phyloP scores from a whole-genome alignment of 2,329 filamentous ascomycete species.

The Elsinoe ampelina region DNA sequence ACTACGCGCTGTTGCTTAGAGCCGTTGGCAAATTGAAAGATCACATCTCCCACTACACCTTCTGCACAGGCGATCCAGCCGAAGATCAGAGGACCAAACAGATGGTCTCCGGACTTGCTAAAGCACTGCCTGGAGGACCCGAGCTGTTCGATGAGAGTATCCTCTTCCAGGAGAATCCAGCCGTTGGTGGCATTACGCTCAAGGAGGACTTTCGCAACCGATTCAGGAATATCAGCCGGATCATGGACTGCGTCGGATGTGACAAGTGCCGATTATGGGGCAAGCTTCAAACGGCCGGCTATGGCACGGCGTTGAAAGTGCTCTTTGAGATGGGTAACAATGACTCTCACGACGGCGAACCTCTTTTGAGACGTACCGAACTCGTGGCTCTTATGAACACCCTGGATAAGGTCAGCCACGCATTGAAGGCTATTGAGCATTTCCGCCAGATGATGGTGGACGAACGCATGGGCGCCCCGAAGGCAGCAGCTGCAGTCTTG shows the following conservation, averaged over 20 bases:
- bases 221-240: constrained; percentile 88
- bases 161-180: constrained; percentile 64
- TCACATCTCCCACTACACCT: constrained; percentile 74
- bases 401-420: constrained; percentile 75
- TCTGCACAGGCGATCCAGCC: constrained; percentile 74
- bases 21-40: constrained; percentile 84
- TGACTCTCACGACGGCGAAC: constrained; percentile 48
- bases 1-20: constrained; percentile 90
- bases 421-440: constrained; percentile 61
- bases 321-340: constrained; percentile 83
- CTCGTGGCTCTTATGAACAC: constrained; percentile 93
- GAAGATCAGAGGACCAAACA: constrained; percentile 72
- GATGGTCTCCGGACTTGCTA: constrained; percentile 69
- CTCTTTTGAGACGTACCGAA: constrained; percentile 75
- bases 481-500: constrained; percentile 19
- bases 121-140: constrained; percentile 54
- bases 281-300: constrained; percentile 89
- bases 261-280: constrained; percentile 98
- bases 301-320: constrained; percentile 89
- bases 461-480: constrained; percentile 18
- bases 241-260: constrained; percentile 98
- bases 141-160: constrained; percentile 88
- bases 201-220: constrained; percentile 97
- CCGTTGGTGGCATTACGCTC: constrained; percentile 53
- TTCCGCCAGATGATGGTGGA: constrained; percentile 52